phyloP scores from a whole-genome alignment of 495 filamentous ascomycete species.

The Tetracladium setigerum region DNA sequence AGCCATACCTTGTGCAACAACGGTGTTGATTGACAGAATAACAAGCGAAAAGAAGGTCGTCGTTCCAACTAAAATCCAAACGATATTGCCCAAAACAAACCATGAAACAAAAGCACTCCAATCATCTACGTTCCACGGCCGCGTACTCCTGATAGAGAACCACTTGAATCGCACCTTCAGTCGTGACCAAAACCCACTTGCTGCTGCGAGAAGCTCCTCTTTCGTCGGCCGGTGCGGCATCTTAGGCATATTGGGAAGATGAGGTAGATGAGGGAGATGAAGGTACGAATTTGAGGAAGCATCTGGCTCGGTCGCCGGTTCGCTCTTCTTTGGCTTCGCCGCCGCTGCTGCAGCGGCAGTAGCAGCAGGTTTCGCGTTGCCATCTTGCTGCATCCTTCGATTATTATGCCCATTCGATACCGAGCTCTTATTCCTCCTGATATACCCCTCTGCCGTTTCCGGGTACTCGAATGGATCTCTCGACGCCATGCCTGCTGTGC shows the following conservation, averaged over 20 bases:
- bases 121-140: constrained; percentile 95
- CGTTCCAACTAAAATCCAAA: constrained; percentile 92
- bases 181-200: constrained; percentile 88
- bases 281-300: constrained; percentile 13
- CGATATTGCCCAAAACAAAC: constrained; percentile 84
- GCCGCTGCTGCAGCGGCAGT: neutral
- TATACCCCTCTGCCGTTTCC: constrained; percentile 18
- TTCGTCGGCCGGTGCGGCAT: constrained; percentile 84
- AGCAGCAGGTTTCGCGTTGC: constrained; percentile 6
- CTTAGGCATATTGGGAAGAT: constrained; percentile 49
- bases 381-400: constrained; percentile 8
- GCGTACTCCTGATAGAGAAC: constrained; percentile 88
- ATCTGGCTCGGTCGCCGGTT: neutral
- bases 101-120: constrained; percentile 93
- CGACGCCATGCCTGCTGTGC: constrained; percentile 16
- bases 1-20: constrained; percentile 79
- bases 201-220: constrained; percentile 85
- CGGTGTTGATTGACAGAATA: constrained; percentile 87
- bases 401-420: constrained; percentile 23
- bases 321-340: constrained; percentile 2
- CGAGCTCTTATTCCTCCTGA: constrained; percentile 38
- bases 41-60: constrained; percentile 93
- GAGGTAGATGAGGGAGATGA: constrained; percentile 46
- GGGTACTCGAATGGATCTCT: constrained; percentile 15
- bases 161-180: constrained; percentile 92